Base-by-base conservation (phyloP, 2,329 filamentous ascomycete genomes). In the Neonectria coccinea region DNA sequence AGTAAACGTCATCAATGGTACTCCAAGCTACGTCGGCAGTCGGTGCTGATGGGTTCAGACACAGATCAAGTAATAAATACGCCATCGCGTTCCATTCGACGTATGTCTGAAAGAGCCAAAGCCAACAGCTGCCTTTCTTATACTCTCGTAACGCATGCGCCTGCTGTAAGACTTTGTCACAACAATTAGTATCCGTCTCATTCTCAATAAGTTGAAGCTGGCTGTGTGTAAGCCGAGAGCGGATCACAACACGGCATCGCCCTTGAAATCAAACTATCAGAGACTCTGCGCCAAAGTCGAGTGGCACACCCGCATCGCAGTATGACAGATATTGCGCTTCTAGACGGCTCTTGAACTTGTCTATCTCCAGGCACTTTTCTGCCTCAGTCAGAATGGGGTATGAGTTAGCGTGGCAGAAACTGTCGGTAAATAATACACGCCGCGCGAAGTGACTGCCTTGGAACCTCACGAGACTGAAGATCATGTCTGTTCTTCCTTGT, bases 61-160 rank as follows among this genome's bases (percentile, higher is more conserved):
- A 22, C 54, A 58, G 20, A 33, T 53, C 20, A 20, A 63, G 48
- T 2, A 63, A n/a, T 8, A 45, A n/a, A n/a, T 62, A 53, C 2
- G 62, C 44, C 54, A 67, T 4, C 7, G 42, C 31, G 45, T 65
- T 29, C 64, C 62, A 44, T 45, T 64, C 51, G 9, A 59, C 50
- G n/a, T 25, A 36, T 3, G 41, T 53, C n/a, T 25, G 33, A 42
- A 50, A 31, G 8, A 59, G 16, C 60, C 60, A 63, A 16, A 53
- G 50, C 60, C 48, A 63, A 25, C 39, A 55, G 10, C 18, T 54
- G 27, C 51, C 65, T 18, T 53, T 65, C n/a, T 39, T 51, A 10
- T 51, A 63, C 36, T 59, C 47, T 5, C 67, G 57, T 36, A 67
- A 18, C 2, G n/a, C 52, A 12, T 55, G 31, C 2, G 62, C 54